Evolutionary conservation across 108 stramenopile genomes (phyloP), one percentile per base, ranked within the genome.

Genomic region (Licmophora abbreviata): DNA sequence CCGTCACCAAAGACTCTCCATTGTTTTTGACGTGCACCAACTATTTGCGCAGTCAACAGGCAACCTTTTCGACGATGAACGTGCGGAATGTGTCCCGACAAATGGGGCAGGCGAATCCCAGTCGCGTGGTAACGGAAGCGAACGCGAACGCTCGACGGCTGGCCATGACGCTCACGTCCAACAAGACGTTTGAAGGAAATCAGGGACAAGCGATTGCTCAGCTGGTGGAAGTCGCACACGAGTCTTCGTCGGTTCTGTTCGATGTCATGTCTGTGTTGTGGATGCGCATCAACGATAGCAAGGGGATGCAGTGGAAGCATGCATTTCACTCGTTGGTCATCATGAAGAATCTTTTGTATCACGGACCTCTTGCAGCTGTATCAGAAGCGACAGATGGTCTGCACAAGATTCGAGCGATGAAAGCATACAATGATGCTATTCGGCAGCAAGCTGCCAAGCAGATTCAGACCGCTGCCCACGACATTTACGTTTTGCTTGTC

Each of bases 181-280:
- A 92, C 50, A 69, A 62, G 22, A 58, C 69, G 1, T 82, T 60
- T 54, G 90, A 83, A 62, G 83, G 83, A 15, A 68, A 84, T 56
- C 71, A 76, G 49, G 57, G 65, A 30, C 28, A 42, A 43, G 75
- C 76, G 22, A 51, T 88, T 15, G 63, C 81, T 12, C 59, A 82
- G 15, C 67, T 92, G 27, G 69, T 81, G 8, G 66, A 85, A 27
- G 59, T 73, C 12, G 83, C 82, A 53, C 63, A 74, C 33, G 81
- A 92, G 41, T 77, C 72, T 57, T 69, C 65, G 24, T 71, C 74
- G 1, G 66, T 77, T 37, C 53, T 92, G 29, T 64, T 52, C 40
- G 81, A 83, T 58, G 85, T 81, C 17, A 83, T 92, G 81, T 71
- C 75, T 27, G 83, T 85, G 1, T 68, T 88, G 44, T 92, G 90